Base-by-base conservation (phyloP, 441 rosid species). In the Populus hybrid region DNA sequence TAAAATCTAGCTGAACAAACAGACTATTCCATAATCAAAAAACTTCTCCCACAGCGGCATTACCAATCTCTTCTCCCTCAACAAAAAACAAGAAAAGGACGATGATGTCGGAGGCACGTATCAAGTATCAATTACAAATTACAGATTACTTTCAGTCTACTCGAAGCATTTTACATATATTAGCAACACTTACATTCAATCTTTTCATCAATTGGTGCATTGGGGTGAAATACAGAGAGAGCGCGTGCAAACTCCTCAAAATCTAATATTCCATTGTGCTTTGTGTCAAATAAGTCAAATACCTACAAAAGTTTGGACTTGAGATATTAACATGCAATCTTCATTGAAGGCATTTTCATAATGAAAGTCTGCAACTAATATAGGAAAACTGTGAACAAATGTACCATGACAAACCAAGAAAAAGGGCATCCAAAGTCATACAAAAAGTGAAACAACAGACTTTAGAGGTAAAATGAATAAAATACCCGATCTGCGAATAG, bases 231-330 rank as follows among this genome's bases (percentile, higher is more conserved):
- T 36, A 93, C 95, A 2, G 98, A 93, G 34, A 93, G 92, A 72
- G 98, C 96, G 75, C 91, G 94, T 16, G 97, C 95, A 85, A 93
- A 93, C 85, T 90, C 98, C 81, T 92, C 97, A 74, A 93, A 93
- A 70, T 93, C 97, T n/a, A 93, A 87, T 67, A 93, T 89, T 71
- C 98, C 97, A 85, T 92, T 92, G 84, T 93, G 98, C 79, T 90
- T 93, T 74, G 93, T 90, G 84, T 93, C 97, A 78, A 93, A 91
- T 86, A 94, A 83, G 86, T 92, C 97, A 70, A 93, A 93, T n/a
- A 91, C 97, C 97, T 93, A 81, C 69, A 84, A 82, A 72, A 50
- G 74, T 76, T 76, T 5, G 67, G 24, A 46, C 8, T 8, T 18
- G 20, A 63, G 14, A 63, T 10, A 28, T 24, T 11, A 23, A 66